Conservation (phyloP, 495 filamentous ascomycete species). For the Acidiella bohemica region DNA sequence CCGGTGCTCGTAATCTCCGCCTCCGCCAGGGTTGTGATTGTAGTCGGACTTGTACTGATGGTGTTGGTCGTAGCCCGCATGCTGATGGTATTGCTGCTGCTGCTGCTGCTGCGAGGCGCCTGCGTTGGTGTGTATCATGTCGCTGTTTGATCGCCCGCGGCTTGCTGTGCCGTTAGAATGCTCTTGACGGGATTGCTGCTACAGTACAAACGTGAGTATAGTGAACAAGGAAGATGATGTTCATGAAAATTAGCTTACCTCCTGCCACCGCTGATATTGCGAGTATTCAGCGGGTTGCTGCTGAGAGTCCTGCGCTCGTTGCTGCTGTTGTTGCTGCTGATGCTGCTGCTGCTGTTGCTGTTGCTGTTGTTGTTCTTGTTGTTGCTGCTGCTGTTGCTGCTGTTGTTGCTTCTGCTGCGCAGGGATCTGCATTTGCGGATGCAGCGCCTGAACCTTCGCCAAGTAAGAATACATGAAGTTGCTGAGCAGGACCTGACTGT, state of each 20-base stretch:
- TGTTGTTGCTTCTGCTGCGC: slow-evolving; percentile 39
- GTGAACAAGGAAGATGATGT: not conserved
- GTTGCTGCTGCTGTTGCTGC: slow-evolving; percentile 38
- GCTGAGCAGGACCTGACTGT: slow-evolving; percentile 92
- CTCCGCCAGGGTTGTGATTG: not conserved
- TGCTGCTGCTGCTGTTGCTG: slow-evolving; percentile 35
- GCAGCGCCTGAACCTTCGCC: slow-evolving; percentile 96
- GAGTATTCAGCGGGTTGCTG: slow-evolving; percentile 50
- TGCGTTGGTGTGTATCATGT: not conserved
- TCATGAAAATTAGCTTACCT: slow-evolving; percentile 34
- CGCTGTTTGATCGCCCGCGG: not conserved
- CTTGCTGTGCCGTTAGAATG: slow-evolving; percentile 12
- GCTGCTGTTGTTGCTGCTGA: slow-evolving; percentile 38
- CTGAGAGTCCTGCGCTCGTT: no score
- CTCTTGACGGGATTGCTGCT: slow-evolving; percentile 7
- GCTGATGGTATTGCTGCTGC: slow-evolving; percentile 1
- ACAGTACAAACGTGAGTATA: not conserved
- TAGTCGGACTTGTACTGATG: slow-evolving; percentile 7
- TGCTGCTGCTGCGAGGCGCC: not conserved
- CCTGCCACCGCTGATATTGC: slow-evolving; percentile 52
- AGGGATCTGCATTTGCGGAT: slow-evolving; percentile 75
- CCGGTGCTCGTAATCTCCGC: slow-evolving; percentile 9
- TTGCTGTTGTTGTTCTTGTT: slow-evolving; percentile 43
- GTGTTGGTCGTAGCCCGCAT: slow-evolving; percentile 4
- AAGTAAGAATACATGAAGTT: slow-evolving; percentile 99